Conservation (phyloP, 345 rosid species). For the Ailanthus altissimus region DNA sequence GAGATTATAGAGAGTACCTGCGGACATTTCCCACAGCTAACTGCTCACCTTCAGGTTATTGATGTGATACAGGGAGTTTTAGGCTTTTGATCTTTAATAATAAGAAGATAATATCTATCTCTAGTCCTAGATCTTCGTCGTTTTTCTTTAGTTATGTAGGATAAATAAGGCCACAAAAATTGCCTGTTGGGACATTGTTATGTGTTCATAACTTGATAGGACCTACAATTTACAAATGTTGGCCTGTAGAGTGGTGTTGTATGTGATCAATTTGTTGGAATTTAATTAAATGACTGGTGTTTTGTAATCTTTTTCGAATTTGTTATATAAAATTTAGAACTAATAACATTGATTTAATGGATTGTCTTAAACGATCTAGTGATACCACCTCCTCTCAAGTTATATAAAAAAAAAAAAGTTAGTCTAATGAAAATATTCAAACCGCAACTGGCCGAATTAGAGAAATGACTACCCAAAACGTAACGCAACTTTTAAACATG, state of each 20-base stretch:
- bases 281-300: not conserved
- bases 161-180: not conserved
- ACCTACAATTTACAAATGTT: not conserved
- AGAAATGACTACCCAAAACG: too few relatives aligned
- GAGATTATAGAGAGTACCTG: constrained; percentile 42
- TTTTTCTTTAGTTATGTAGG: not conserved
- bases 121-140: not conserved
- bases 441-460: too few relatives aligned
- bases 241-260: constrained; percentile 4
- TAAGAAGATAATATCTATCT: not conserved
- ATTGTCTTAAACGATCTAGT: too few relatives aligned
- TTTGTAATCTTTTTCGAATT: not conserved
- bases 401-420: too few relatives aligned
- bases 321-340: too few relatives aligned
- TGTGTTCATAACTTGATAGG: not conserved
- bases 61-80: constrained; percentile 43
- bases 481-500: too few relatives aligned
- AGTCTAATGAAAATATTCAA: too few relatives aligned
- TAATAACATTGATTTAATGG: too few relatives aligned
- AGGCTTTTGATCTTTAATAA: constrained; percentile 25
- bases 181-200: not conserved
- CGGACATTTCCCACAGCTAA: constrained; percentile 81
- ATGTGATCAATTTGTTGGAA: not conserved
- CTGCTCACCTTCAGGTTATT: constrained; percentile 55
- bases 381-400: too few relatives aligned